Conservation (phyloP, 306 rosid species). For the Sechiopsis laciniata region DNA sequence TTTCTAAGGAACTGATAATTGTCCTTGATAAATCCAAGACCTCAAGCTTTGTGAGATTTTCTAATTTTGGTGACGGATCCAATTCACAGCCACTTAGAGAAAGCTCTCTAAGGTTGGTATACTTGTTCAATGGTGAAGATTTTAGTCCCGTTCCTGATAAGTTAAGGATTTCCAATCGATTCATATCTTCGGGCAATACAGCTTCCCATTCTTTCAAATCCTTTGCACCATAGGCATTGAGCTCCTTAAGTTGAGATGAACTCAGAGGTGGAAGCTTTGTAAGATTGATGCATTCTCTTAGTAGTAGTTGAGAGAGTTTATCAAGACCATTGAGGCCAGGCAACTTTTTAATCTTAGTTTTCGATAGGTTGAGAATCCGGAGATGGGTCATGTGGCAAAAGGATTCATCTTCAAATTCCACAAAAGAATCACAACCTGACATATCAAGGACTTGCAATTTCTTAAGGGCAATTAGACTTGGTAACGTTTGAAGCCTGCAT, state of each 20-base stretch:
- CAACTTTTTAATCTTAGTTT: slow-evolving; percentile 22
- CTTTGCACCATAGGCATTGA: slow-evolving; percentile 25
- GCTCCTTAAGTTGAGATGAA: slow-evolving; percentile 25
- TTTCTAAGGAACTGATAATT: slow-evolving; percentile 14
- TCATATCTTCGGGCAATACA: slow-evolving; percentile 22
- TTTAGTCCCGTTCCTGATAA: slow-evolving; percentile 23
- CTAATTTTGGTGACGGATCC: neutral
- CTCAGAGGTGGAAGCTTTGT: slow-evolving; percentile 16
- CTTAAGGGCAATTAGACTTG: slow-evolving; percentile 10
- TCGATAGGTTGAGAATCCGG: slow-evolving; percentile 28
- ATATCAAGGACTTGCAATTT: slow-evolving; percentile 30
- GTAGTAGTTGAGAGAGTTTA: slow-evolving; percentile 25
- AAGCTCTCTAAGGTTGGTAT: slow-evolving; percentile 29
- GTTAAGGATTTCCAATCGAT: slow-evolving; percentile 23
- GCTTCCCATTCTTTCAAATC: neutral
- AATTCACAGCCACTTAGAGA: slow-evolving; percentile 13
- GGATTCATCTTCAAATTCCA: slow-evolving; percentile 17
- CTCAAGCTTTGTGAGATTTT: slow-evolving; percentile 15
- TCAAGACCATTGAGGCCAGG: slow-evolving; percentile 16
- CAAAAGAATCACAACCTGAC: slow-evolving; percentile 30
- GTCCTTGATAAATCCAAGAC: slow-evolving; percentile 33
- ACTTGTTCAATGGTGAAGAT: slow-evolving; percentile 14
- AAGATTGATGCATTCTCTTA: slow-evolving; percentile 20
- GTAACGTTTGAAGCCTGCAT: slow-evolving; percentile 23
- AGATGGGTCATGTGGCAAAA: slow-evolving; percentile 27